phyloP scores from a whole-genome alignment of 345 rosid species.

The Limnanthes douglasii region DNA sequence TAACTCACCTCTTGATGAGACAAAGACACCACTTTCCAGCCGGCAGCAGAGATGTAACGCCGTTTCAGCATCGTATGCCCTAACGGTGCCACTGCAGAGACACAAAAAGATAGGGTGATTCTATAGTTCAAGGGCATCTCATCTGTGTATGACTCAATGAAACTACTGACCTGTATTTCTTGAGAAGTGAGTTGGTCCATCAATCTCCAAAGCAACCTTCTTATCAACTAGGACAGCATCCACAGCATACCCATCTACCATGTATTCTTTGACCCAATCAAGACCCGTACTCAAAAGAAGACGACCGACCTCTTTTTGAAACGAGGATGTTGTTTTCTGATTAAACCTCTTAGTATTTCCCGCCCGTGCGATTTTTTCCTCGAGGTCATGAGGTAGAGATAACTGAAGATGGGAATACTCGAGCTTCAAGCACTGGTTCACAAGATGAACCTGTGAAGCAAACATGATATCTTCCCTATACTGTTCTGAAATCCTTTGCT shows the following conservation, averaged over 20 bases:
- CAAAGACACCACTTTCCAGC: slow-evolving; percentile 75
- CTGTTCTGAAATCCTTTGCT: slow-evolving; percentile 80
- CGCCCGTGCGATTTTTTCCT: slow-evolving; percentile 46
- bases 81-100: slow-evolving; percentile 53
- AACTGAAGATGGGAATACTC: slow-evolving; percentile 70
- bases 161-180: slow-evolving; percentile 54
- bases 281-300: slow-evolving; percentile 82
- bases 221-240: slow-evolving; percentile 78
- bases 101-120: background rate
- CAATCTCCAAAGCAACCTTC: slow-evolving; percentile 81
- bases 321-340: slow-evolving; percentile 72
- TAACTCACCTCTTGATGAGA: slow-evolving; percentile 64
- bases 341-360: slow-evolving; percentile 80
- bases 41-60: slow-evolving; percentile 61
- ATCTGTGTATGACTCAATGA: slow-evolving; percentile 2
- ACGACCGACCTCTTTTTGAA: slow-evolving; percentile 79
- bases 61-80: slow-evolving; percentile 82
- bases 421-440: slow-evolving; percentile 68
- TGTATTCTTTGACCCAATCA: slow-evolving; percentile 69
- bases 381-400: slow-evolving; percentile 34
- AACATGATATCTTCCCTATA: slow-evolving; percentile 76
- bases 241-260: slow-evolving; percentile 54
- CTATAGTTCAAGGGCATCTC: background rate
- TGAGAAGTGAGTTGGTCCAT: slow-evolving; percentile 91
- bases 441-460: slow-evolving; percentile 84